A percentile compares a stretch with the other conserved stretches of the same genome.
Conservation (phyloP, 2,329 filamentous ascomycete species). For the Epicoccum sorghinum region DNA sequence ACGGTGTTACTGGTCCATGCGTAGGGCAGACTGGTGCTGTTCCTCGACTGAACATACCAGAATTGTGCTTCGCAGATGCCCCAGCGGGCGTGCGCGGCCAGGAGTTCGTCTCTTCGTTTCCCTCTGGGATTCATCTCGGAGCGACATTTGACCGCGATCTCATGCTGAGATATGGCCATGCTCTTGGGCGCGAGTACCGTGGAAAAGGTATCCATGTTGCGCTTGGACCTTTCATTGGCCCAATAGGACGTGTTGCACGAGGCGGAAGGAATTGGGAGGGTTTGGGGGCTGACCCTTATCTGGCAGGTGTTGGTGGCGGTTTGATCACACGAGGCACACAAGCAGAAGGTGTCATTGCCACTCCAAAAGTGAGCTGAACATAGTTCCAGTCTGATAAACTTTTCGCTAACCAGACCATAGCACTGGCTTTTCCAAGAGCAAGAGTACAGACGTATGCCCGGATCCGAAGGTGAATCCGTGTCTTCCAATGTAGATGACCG, state of each 20-base stretch:
- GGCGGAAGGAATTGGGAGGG: conserved; percentile 78
- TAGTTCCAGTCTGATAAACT: too few species aligned
- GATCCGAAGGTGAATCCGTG: conserved; percentile 59
- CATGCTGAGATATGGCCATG: conserved; percentile 70
- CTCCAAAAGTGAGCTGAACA: conserved; percentile 24
- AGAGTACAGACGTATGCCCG: conserved; percentile 52
- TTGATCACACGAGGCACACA: conserved; percentile 61
- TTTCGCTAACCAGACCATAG: conserved; percentile 43
- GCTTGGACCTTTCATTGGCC: conserved; percentile 72
- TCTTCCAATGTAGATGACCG: conserved; percentile 69
- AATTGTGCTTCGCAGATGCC: conserved; percentile 49
- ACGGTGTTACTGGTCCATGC: conserved; percentile 41
- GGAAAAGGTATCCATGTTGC: conserved; percentile 75
- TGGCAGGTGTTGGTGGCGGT: conserved; percentile 60
- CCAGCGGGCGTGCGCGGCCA: conserved; percentile 42
- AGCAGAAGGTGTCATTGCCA: conserved; percentile 51
- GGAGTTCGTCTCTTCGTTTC: conserved; percentile 42
- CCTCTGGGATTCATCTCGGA: conserved; percentile 53
- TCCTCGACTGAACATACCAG: conserved; percentile 45
- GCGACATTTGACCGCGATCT: conserved; percentile 75
- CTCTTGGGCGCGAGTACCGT: conserved; percentile 71
- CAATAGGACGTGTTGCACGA: conserved; percentile 71
- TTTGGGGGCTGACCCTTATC: conserved; percentile 70
- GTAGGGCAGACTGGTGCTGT: conserved; percentile 47
- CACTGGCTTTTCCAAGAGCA: conserved; percentile 59